These are phyloP conservation scores for Aureobasidium sp. DNA, from an alignment of 2,329 filamentous ascomycete species.

Conservation along the genomic window DNA sequence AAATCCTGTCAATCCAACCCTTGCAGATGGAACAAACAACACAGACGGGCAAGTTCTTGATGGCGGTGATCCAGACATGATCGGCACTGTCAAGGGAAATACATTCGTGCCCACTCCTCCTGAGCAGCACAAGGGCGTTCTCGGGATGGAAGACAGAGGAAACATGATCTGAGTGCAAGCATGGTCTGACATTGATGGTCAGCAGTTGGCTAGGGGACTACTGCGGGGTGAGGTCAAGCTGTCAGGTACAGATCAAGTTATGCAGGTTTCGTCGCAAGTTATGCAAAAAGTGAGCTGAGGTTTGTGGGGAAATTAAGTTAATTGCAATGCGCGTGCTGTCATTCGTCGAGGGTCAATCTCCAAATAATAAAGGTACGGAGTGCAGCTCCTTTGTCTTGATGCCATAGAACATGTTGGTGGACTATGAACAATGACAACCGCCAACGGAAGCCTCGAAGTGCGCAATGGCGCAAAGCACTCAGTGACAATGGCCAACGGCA, in stretches of 20 bases:
- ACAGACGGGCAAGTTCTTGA: neutral
- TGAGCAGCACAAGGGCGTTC: neutral
- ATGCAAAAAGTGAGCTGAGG: constrained; percentile 8
- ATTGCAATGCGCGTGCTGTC: constrained; percentile 4
- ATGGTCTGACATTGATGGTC: neutral
- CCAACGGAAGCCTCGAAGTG: neutral
- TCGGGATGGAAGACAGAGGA: neutral
- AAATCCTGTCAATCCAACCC: neutral
- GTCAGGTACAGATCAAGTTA: neutral
- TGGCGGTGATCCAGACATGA: neutral
- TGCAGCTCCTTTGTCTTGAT: neutral
- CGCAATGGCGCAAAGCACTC: constrained; percentile 6
- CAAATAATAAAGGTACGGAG: neutral
- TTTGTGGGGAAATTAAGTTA: neutral
- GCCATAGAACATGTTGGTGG: neutral
- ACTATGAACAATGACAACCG: constrained; percentile 9
- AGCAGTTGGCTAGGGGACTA: neutral
- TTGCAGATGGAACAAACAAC: neutral
- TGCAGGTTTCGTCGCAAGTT: neutral
- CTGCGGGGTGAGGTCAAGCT: neutral
- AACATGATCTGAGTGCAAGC: neutral
- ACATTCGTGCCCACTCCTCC: neutral
- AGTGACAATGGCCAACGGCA: neutral
- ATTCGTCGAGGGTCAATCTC: neutral
- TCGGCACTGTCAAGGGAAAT: neutral